Conservation (phyloP, 768 basidiomycete species). For the Lactifluus hygrophoroides region DNA sequence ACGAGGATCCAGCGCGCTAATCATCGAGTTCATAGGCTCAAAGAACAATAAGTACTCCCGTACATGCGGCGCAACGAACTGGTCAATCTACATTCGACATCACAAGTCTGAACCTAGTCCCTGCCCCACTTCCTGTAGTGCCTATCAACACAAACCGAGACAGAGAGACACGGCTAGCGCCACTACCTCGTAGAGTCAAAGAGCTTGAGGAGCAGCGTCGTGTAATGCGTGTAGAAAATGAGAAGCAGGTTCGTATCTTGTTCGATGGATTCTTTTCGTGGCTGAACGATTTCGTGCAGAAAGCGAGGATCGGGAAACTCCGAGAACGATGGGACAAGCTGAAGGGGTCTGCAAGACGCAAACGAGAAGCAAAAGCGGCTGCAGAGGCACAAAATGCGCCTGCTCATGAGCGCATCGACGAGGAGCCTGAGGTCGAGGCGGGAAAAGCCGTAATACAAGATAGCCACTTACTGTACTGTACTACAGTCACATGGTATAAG, state of each 20-base stretch:
- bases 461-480: too few relatives aligned
- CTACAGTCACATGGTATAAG: too few relatives aligned
- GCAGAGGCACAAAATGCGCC: slow-evolving; percentile 39
- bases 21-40: slow-evolving; percentile 51
- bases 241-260: slow-evolving; percentile 26
- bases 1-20: neutral
- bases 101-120: slow-evolving; percentile 47
- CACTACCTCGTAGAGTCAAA: too few relatives aligned
- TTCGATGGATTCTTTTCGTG: neutral
- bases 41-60: slow-evolving; percentile 65
- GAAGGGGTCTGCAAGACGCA: too few relatives aligned
- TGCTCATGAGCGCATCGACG: slow-evolving; percentile 60
- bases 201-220: too few relatives aligned
- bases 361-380: slow-evolving; percentile 61
- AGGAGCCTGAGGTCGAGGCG: slow-evolving; percentile 59
- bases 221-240: too few relatives aligned
- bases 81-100: too few relatives aligned
- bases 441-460: too few relatives aligned
- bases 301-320: slow-evolving; percentile 73
- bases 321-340: slow-evolving; percentile 85
- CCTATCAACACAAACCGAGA: too few relatives aligned
- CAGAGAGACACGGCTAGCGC: too few relatives aligned
- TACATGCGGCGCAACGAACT: slow-evolving; percentile 39
- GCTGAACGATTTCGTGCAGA: too few relatives aligned
- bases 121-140: slow-evolving; percentile 42